Percentiles rank a stretch among this genome's conserved stretches.
Evolutionary conservation across 768 basidiomycete species (phyloP).

Genomic region (Trametes gibbosa): DNA sequence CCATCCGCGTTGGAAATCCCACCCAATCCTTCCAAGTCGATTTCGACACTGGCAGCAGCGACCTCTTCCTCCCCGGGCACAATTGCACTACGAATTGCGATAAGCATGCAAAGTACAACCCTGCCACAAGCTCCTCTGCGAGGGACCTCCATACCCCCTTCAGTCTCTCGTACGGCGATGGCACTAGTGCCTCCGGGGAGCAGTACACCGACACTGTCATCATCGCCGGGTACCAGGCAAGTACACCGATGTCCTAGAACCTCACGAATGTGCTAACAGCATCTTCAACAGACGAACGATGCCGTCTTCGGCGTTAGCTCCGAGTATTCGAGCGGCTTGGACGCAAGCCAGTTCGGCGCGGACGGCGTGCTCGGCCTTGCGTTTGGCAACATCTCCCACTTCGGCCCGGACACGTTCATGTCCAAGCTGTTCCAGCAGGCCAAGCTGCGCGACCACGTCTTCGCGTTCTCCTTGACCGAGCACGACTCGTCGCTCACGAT

Average conservation of each 20-base stretch:
- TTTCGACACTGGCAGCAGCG: conserved; percentile 44
- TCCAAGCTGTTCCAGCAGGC: conserved; percentile 26
- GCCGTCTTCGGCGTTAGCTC: conserved; percentile 25
- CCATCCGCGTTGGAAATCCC: conserved; percentile 48
- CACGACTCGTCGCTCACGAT: conserved; percentile 35
- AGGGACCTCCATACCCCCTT: conserved; percentile 33
- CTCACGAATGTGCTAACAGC: not conserved
- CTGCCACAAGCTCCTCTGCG: conserved; percentile 39
- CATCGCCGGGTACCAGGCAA: conserved; percentile 41
- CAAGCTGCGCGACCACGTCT: conserved; percentile 27
- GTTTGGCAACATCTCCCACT: conserved; percentile 29
- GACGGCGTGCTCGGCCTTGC: conserved; percentile 34
- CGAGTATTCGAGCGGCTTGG: conserved; percentile 23
- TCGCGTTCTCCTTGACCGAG: conserved; percentile 37
- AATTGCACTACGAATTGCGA: conserved; percentile 36
- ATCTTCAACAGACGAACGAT: conserved; percentile 8
- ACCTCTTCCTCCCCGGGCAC: conserved; percentile 45
- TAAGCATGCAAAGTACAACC: conserved; percentile 38
- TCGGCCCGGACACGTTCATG: conserved; percentile 28
- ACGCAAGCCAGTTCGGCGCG: conserved; percentile 10
- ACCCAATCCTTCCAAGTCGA: conserved; percentile 38
- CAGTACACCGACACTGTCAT: conserved; percentile 47
- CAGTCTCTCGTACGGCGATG: conserved; percentile 48
- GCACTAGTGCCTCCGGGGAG: conserved; percentile 42
- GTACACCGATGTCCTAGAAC: not conserved